Evolutionary conservation across 2,329 filamentous ascomycete genomes (phyloP).

Genomic region (Pezicula neosporulosa): DNA sequence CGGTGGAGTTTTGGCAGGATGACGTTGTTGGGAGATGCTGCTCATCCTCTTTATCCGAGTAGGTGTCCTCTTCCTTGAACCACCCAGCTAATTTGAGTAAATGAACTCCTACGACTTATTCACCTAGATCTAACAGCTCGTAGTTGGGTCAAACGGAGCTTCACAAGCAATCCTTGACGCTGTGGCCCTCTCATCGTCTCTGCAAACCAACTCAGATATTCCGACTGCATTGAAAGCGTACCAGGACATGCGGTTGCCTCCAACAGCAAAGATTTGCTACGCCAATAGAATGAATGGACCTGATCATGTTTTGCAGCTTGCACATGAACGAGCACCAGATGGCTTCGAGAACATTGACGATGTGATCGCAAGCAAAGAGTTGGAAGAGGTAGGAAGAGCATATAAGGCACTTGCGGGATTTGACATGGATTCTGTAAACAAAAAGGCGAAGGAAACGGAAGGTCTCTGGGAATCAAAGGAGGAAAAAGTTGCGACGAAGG

Average conservation of each 20-base stretch:
- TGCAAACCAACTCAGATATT: slow-evolving; percentile 26
- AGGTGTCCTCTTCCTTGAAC: neutral
- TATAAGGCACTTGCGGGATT: slow-evolving; percentile 41
- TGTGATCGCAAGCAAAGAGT: slow-evolving; percentile 35
- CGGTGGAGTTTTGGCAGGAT: slow-evolving; percentile 34
- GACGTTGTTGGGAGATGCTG: slow-evolving; percentile 38
- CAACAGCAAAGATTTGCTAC: slow-evolving; percentile 41
- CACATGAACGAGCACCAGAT: slow-evolving; percentile 39
- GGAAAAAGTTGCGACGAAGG: neutral
- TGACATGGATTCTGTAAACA: slow-evolving; percentile 40
- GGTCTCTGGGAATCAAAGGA: slow-evolving; percentile 9
- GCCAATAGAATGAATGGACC: slow-evolving; percentile 42
- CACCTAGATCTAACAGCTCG: neutral
- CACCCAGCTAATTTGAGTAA: too few species aligned
- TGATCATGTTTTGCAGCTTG: slow-evolving; percentile 42
- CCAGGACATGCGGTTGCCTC: slow-evolving; percentile 35
- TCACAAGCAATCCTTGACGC: slow-evolving; percentile 42
- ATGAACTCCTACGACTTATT: too few species aligned
- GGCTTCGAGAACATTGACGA: slow-evolving; percentile 37
- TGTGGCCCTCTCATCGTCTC: slow-evolving; percentile 32
- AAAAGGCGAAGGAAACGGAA: slow-evolving; percentile 33
- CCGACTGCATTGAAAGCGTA: slow-evolving; percentile 33
- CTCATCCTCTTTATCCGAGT: slow-evolving; percentile 37
- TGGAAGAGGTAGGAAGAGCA: slow-evolving; percentile 32
- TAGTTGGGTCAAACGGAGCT: slow-evolving; percentile 37